Evolutionary conservation across 2,329 filamentous ascomycete genomes (phyloP).

Genomic region (Penicillium sumatraense): DNA sequence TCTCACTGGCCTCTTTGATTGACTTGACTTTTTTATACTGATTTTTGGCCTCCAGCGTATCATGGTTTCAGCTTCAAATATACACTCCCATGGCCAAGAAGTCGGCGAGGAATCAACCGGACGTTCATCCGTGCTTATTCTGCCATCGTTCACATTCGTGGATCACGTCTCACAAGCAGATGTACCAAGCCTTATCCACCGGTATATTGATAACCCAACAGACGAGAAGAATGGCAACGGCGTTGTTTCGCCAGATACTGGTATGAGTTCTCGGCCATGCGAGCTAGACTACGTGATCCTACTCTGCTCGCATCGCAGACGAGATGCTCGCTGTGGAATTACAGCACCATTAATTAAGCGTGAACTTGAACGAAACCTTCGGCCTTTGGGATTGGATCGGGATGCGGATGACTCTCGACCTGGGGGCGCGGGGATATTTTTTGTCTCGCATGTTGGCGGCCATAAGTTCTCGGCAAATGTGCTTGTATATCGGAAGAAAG

Average conservation of each 20-base stretch:
- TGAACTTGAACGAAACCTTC: conserved; percentile 82
- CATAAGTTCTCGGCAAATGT: conserved; percentile 95
- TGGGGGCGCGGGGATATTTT: conserved; percentile 87
- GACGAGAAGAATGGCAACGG: conserved; percentile 44
- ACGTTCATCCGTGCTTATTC: conserved; percentile 72
- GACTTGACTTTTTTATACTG: background rate
- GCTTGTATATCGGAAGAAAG: conserved; percentile 73
- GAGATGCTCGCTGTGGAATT: conserved; percentile 89
- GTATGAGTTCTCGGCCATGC: conserved; percentile 60
- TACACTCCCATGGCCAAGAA: conserved; percentile 24
- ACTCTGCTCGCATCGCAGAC: conserved; percentile 85
- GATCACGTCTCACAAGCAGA: conserved; percentile 71
- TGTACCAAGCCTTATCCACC: conserved; percentile 69
- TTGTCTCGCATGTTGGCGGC: conserved; percentile 88
- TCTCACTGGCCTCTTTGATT: background rate
- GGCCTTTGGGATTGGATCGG: conserved; percentile 76
- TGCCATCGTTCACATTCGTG: conserved; percentile 79
- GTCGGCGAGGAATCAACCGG: conserved; percentile 40
- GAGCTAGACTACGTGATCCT: conserved; percentile 83
- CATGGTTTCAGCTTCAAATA: conserved; percentile 44
- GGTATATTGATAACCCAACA: conserved; percentile 69
- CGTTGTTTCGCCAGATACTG: conserved; percentile 50
- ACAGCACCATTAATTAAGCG: conserved; percentile 79
- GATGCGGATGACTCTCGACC: conserved; percentile 82
- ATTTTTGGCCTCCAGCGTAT: conserved; percentile 30